Conservation (phyloP, 495 filamentous ascomycete species). For the Ramalina peruviana region DNA sequence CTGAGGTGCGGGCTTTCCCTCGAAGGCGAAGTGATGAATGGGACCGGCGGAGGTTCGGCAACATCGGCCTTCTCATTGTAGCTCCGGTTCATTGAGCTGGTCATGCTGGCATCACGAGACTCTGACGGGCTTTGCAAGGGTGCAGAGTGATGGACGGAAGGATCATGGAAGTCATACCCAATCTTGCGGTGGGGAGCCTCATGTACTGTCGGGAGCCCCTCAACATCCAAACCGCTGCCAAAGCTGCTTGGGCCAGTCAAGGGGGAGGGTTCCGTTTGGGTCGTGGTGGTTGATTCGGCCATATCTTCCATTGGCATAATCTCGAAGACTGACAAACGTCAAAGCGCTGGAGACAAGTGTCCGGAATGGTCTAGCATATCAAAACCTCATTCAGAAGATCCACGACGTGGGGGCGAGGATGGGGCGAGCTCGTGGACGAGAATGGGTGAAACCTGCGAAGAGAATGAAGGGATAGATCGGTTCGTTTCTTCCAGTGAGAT, state of each 20-base stretch:
- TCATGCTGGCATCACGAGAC: conserved; percentile 8
- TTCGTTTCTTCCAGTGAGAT: background rate
- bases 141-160: background rate
- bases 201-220: conserved; percentile 10
- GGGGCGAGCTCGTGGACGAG: too few species aligned
- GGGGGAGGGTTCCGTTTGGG: conserved; percentile 4
- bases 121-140: conserved; percentile 1
- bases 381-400: too few species aligned
- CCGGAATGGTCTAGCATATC: too few species aligned
- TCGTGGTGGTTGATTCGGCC: too few species aligned
- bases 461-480: background rate
- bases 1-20: background rate
- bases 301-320: too few species aligned
- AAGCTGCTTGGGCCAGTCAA: conserved; percentile 9
- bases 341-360: too few species aligned
- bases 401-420: too few species aligned
- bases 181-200: conserved; percentile 7
- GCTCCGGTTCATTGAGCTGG: conserved; percentile 9
- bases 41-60: conserved; percentile 6
- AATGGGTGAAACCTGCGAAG: too few species aligned
- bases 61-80: conserved; percentile 6
- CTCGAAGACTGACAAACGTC: too few species aligned
- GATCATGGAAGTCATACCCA: background rate
- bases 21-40: background rate
- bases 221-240: conserved; percentile 5